A percentile compares a stretch with the other conserved stretches of the same genome.
Evolutionary conservation across 2,329 filamentous ascomycete species (phyloP).

Genomic region (Lasiodiplodia theobromae): DNA sequence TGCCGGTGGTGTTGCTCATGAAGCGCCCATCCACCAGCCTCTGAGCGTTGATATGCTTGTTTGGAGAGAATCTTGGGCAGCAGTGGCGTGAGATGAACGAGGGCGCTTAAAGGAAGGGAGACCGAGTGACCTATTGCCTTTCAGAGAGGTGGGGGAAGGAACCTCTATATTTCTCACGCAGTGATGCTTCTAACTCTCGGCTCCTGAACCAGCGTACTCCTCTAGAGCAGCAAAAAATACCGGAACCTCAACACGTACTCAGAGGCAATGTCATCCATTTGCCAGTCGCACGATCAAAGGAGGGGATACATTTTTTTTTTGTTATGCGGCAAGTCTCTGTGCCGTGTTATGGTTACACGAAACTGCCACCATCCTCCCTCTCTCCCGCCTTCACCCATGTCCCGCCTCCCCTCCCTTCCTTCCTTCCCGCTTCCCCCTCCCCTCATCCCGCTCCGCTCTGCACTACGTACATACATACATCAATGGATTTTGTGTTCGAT

Average conservation of each 20-base stretch:
- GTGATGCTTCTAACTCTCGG: background rate
- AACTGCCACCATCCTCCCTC: background rate
- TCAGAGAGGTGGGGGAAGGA: background rate
- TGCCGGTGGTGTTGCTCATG: background rate
- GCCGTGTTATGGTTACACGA: conserved; percentile 16
- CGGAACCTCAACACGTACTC: background rate
- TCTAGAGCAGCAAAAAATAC: background rate
- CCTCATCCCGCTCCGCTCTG: conserved; percentile 16
- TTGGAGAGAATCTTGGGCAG: background rate
- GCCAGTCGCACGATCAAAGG: background rate
- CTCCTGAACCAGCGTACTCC: background rate
- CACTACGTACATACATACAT: conserved; percentile 1
- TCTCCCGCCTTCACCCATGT: background rate
- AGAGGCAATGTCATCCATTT: background rate
- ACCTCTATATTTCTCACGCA: background rate
- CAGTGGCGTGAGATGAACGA: conserved; percentile 4
- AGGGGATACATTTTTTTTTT: background rate
- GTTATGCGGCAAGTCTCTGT: conserved; percentile 1
- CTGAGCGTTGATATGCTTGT: background rate
- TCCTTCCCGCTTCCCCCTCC: conserved; percentile 1
- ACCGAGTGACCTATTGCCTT: background rate
- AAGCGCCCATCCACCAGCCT: background rate
- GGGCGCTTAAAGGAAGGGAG: background rate
- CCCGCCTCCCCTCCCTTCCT: background rate
- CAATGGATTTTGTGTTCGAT: conserved; percentile 15